A percentile compares a stretch with the other conserved stretches of the same genome.
phyloP scores from a whole-genome alignment of 139 green algal genomes.

The Tetradesmus obliquus region DNA sequence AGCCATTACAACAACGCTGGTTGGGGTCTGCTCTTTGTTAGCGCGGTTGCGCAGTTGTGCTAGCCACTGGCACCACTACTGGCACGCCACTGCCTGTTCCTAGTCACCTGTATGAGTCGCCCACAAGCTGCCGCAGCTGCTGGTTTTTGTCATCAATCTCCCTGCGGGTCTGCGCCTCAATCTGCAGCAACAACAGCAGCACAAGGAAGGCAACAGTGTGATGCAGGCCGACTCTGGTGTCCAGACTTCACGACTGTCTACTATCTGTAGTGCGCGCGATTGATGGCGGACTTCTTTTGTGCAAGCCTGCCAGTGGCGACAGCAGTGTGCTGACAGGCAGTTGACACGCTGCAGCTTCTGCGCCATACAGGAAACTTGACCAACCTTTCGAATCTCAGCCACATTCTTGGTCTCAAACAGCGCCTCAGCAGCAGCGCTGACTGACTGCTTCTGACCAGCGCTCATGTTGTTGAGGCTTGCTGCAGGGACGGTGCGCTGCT shows the following conservation, averaged over 20 bases:
- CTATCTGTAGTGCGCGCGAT: no score
- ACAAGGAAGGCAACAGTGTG: neutral
- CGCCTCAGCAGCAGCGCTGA: conserved; percentile 66
- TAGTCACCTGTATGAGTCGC: conserved; percentile 85
- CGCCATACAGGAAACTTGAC: neutral
- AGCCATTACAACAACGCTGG: no score
- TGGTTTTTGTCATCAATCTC: conserved; percentile 94
- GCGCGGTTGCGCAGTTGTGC: neutral
- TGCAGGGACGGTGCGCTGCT: neutral
- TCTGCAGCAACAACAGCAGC: conserved; percentile 51
- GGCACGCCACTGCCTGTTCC: no score
- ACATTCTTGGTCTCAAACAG: conserved; percentile 88
- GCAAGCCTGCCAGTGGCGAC: no score
- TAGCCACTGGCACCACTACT: neutral
- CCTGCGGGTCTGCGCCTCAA: conserved; percentile 78
- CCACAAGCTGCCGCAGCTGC: conserved; percentile 88
- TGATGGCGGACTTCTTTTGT: no score
- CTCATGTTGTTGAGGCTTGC: neutral
- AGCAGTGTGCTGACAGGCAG: no score
- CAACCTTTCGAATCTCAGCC: conserved; percentile 84
- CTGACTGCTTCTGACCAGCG: neutral
- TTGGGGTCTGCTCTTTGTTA: no score
- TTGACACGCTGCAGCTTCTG: neutral
- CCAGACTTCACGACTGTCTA: no score
- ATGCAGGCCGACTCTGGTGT: no score